A percentile compares a stretch with the other conserved stretches of the same genome.
These are phyloP conservation scores for Chrysoporthe austroafricana DNA, from an alignment of 2,329 filamentous ascomycete genomes.

Conservation along the genomic window DNA sequence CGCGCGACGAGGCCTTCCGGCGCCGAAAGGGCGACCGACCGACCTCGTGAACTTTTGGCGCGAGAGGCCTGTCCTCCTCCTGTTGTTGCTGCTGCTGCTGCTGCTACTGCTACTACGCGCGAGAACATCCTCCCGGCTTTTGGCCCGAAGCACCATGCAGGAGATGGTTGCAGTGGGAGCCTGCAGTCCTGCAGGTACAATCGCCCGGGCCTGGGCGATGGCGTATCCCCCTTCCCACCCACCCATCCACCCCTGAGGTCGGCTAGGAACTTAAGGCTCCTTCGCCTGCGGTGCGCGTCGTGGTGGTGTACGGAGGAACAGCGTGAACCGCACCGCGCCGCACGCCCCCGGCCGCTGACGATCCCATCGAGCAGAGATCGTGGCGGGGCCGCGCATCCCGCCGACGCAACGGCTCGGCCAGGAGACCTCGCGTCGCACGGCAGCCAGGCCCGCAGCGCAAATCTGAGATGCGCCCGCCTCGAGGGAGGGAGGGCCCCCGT, in stretches of 20 bases:
- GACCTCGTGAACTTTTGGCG: too few relatives aligned
- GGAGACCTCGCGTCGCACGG: slow-evolving; percentile 11
- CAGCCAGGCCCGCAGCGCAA: slow-evolving; percentile 12
- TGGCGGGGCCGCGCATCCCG: background rate
- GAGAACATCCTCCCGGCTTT: slow-evolving; percentile 10
- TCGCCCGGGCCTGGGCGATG: background rate
- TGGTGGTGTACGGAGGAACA: too few relatives aligned
- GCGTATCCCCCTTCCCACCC: background rate
- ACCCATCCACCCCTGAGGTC: too few relatives aligned
- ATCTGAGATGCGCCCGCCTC: slow-evolving; percentile 3
- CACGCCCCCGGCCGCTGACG: too few relatives aligned
- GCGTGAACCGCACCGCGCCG: background rate
- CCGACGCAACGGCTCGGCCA: background rate
- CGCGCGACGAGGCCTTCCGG: too few relatives aligned
- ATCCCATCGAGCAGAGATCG: background rate
- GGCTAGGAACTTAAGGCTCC: background rate
- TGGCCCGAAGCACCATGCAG: slow-evolving; percentile 26
- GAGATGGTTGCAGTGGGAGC: slow-evolving; percentile 17
- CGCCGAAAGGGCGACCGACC: too few relatives aligned
- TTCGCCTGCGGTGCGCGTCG: background rate
- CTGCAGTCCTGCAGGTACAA: slow-evolving; percentile 20
- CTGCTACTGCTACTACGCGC: background rate
- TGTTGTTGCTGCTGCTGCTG: too few relatives aligned
- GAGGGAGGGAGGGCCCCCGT: too few relatives aligned
- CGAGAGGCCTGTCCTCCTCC: too few relatives aligned